Conservation (phyloP, 352 stramenopile species). For the Phytophthora chlamydospora region DNA sequence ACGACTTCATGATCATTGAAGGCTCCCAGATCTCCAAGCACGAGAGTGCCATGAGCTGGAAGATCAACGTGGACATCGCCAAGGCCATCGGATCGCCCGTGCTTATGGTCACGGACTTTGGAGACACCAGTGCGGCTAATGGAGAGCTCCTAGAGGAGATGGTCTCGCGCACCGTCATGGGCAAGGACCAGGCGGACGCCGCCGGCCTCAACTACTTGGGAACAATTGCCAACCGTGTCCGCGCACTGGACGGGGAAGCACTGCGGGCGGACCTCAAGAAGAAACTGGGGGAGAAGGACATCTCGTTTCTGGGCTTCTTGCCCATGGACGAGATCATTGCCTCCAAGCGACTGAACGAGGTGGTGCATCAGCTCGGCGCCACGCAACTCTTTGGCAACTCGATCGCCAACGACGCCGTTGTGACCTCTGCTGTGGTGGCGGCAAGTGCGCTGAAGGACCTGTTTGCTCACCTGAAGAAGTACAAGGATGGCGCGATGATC, state of each 20-base stretch:
- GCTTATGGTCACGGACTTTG: conserved; percentile 64
- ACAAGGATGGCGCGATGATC: conserved; percentile 76
- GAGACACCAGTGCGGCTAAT: conserved; percentile 29
- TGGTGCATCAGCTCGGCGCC: conserved; percentile 65
- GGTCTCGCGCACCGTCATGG: conserved; percentile 52
- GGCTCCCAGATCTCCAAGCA: conserved; percentile 69
- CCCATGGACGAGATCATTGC: conserved; percentile 67
- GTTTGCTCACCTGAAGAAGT: conserved; percentile 78
- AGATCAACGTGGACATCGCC: conserved; percentile 81
- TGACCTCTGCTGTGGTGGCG: conserved; percentile 68
- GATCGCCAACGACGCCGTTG: conserved; percentile 74
- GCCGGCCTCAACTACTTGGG: conserved; percentile 72
- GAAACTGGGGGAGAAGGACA: conserved; percentile 43
- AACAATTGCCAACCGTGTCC: conserved; percentile 78
- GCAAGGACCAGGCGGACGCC: conserved; percentile 64
- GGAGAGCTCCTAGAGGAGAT: conserved; percentile 57
- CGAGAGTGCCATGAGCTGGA: conserved; percentile 80
- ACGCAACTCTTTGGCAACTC: conserved; percentile 68
- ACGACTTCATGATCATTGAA: conserved; percentile 89
- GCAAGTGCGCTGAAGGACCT: conserved; percentile 78
- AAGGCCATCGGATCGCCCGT: conserved; percentile 71
- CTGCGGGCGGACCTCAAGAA: conserved; percentile 39
- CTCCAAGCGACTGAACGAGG: conserved; percentile 81
- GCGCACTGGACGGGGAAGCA: conserved; percentile 38
- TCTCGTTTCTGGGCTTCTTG: conserved; percentile 73